These are phyloP conservation scores for Sicyos baderoa DNA, from an alignment of 306 rosid species.

Conservation along the genomic window DNA sequence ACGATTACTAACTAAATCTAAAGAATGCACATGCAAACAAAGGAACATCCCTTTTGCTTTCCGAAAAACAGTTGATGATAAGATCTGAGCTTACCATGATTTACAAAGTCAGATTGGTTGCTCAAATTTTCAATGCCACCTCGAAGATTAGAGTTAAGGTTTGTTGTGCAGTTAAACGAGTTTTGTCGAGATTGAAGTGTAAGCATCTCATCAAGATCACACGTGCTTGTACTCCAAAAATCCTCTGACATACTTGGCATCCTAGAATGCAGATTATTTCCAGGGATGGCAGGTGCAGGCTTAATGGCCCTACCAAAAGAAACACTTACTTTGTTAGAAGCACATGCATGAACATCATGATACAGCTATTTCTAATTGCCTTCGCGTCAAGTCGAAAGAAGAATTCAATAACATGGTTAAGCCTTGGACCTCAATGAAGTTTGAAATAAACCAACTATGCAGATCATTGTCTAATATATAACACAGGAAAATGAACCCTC, in stretches of 20 bases:
- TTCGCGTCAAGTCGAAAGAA: background rate
- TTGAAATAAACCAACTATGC: background rate
- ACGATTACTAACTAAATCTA: background rate
- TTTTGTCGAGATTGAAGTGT: constrained; percentile 14
- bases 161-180: constrained; percentile 1
- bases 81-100: constrained; percentile 10
- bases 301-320: background rate
- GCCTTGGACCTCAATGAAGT: background rate
- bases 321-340: background rate
- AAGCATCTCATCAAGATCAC: constrained; percentile 3
- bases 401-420: constrained; percentile 3
- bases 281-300: constrained; percentile 5
- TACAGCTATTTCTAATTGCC: background rate
- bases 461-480: background rate
- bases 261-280: constrained; percentile 7
- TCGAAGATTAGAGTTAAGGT: background rate
- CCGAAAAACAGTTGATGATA: background rate
- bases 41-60: background rate
- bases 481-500: background rate
- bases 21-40: background rate
- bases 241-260: constrained; percentile 14
- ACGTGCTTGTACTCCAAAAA: constrained; percentile 20
- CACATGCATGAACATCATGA: background rate
- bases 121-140: background rate
- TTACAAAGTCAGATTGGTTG: constrained; percentile 18